phyloP scores from a whole-genome alignment of 2,329 filamentous ascomycete species.

The Ascomycota sp. region DNA sequence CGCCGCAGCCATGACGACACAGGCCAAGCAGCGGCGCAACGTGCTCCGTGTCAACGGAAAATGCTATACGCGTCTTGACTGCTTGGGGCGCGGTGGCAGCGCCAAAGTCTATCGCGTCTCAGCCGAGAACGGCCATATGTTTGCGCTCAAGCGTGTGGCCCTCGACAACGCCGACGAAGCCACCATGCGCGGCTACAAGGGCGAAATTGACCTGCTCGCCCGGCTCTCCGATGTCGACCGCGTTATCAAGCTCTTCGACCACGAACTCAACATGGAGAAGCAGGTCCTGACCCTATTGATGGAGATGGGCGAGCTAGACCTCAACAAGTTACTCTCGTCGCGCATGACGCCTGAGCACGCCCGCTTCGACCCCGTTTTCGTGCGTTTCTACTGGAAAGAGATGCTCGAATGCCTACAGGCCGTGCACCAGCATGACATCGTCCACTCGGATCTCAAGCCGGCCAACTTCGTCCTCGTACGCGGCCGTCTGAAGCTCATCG shows the following conservation, averaged over 20 bases:
- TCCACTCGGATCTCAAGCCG: conserved; percentile 92
- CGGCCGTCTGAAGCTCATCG: conserved; percentile 83
- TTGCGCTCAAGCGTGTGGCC: conserved; percentile 82
- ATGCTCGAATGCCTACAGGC: conserved; percentile 92
- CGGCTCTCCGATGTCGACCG: conserved; percentile 70
- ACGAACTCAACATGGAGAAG: conserved; percentile 83
- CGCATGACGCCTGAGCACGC: conserved; percentile 52
- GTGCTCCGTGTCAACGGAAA: conserved; percentile 81
- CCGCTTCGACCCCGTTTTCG: conserved; percentile 71
- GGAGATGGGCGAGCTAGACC: conserved; percentile 90
- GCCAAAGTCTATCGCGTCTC: conserved; percentile 92
- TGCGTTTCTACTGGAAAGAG: conserved; percentile 97
- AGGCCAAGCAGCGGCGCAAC: conserved; percentile 56
- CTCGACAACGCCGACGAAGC: conserved; percentile 74
- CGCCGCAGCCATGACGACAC: conserved; percentile 55
- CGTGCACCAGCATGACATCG: conserved; percentile 77
- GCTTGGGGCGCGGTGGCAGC: conserved; percentile 78
- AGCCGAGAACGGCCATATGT: conserved; percentile 89
- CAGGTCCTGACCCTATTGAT: conserved; percentile 78
- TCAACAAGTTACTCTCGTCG: conserved; percentile 65
- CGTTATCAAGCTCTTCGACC: conserved; percentile 80
- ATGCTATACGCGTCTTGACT: conserved; percentile 73
- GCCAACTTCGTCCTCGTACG: conserved; percentile 91
- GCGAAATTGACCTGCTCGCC: conserved; percentile 79
- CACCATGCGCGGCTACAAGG: conserved; percentile 73